Evolutionary conservation across 371 early-diverging fungal genomes (phyloP).

Genomic region (Mucor irregularis): DNA sequence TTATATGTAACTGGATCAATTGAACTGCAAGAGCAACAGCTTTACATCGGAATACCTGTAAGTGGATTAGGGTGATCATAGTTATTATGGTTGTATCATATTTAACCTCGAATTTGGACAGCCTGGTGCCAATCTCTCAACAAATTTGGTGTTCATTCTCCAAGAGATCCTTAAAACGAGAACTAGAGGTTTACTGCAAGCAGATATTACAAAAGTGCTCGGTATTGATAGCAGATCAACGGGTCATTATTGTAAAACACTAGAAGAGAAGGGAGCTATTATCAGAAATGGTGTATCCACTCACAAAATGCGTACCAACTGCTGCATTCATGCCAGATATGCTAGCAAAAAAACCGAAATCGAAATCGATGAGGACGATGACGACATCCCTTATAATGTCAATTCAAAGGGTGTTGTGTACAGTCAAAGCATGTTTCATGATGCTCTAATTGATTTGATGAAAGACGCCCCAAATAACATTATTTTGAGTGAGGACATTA

Average conservation of each 20-base stretch:
- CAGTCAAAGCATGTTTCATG: conserved; percentile 5
- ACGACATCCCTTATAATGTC: conserved; percentile 23
- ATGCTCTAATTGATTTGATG: conserved; percentile 21
- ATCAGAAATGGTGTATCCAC: conserved; percentile 25
- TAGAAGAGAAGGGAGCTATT: conserved; percentile 41
- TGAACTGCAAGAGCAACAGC: conserved; percentile 34
- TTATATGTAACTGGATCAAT: conserved; percentile 25
- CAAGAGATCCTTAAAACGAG: conserved; percentile 22
- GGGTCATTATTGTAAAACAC: conserved; percentile 40
- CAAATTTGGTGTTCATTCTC: conserved; percentile 25
- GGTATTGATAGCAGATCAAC: conserved; percentile 39
- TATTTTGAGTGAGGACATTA: conserved; percentile 31
- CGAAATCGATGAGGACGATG: conserved; percentile 4
- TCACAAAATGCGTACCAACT: conserved; percentile 27
- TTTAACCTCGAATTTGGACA: conserved; percentile 2
- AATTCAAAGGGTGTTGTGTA: conserved; percentile 27
- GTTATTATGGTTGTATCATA: not conserved
- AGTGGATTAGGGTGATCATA: no score
- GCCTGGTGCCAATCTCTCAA: conserved; percentile 25
- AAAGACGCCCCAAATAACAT: conserved; percentile 27
- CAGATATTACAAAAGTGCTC: conserved; percentile 24
- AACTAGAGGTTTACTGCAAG: conserved; percentile 34
- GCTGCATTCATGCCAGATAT: conserved; percentile 37
- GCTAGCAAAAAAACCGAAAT: not conserved
- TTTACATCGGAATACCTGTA: conserved; percentile 35